These are phyloP conservation scores for Rauvolfia tetraphylla DNA, from an alignment of 257 asterid species.

Conservation along the genomic window DNA sequence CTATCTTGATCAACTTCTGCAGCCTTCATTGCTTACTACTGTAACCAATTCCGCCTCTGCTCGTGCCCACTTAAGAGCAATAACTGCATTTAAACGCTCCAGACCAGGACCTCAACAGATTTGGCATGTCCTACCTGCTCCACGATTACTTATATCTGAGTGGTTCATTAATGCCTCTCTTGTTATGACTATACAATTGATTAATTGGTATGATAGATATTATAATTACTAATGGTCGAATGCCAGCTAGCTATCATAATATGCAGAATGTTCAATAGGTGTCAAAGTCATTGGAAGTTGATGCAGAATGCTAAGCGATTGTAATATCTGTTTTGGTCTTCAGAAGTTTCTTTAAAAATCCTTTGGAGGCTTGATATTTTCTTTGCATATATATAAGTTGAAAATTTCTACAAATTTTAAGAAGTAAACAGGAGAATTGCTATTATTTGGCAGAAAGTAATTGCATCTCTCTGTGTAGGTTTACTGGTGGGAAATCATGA, in stretches of 20 bases:
- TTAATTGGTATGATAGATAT: neutral
- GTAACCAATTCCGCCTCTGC: constrained; percentile 95
- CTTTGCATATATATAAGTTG: neutral
- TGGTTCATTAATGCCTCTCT: constrained; percentile 9
- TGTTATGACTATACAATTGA: constrained; percentile 12
- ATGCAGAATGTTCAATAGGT: neutral
- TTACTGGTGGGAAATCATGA: neutral
- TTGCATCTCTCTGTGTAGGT: neutral
- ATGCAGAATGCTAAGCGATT: neutral
- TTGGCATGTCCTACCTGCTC: constrained; percentile 50
- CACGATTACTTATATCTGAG: constrained; percentile 15
- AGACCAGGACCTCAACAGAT: constrained; percentile 74
- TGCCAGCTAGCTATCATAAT: neutral
- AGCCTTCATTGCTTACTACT: constrained; percentile 92
- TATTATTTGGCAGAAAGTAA: neutral
- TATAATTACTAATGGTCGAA: neutral
- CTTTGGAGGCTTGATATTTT: neutral
- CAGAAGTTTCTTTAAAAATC: neutral
- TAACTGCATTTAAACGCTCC: constrained; percentile 89
- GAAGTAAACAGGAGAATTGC: neutral
- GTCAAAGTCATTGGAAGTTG: neutral
- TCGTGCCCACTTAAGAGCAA: constrained; percentile 89
- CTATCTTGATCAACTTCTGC: constrained; percentile 91
- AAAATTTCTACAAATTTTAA: neutral
- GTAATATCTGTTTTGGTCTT: neutral